Percentiles rank a stretch among this genome's conserved stretches.
Evolutionary conservation across 345 rosid genomes (phyloP).

Genomic region (Mangifera indica): DNA sequence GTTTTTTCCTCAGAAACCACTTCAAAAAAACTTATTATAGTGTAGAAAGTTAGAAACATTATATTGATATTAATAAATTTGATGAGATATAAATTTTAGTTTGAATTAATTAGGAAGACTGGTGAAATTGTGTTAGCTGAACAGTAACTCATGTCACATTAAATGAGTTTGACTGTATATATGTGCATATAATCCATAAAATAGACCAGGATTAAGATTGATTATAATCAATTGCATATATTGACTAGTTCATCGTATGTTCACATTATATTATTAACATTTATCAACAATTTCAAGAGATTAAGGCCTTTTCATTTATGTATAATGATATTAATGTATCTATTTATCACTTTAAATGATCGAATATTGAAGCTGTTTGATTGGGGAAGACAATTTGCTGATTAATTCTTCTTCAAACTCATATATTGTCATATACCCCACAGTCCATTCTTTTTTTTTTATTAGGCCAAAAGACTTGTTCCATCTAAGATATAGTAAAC

Average conservation of each 20-base stretch:
- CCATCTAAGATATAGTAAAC: no score
- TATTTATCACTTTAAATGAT: no score
- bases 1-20: background rate
- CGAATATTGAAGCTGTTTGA: no score
- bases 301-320: background rate
- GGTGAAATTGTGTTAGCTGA: background rate
- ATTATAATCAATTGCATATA: no score
- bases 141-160: background rate
- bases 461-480: no score
- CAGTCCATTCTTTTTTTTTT: background rate
- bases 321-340: background rate
- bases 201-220: no score
- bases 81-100: background rate
- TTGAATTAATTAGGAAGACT: background rate
- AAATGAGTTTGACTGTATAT: background rate
- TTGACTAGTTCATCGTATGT: no score
- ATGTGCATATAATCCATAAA: no score
- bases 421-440: background rate
- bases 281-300: background rate
- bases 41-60: no score
- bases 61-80: no score
- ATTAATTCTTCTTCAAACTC: background rate
- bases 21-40: no score
- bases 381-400: background rate
- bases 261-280: no score